Conservation (phyloP, 108 stramenopile species). For the Fragilariopsis cylindrus region DNA sequence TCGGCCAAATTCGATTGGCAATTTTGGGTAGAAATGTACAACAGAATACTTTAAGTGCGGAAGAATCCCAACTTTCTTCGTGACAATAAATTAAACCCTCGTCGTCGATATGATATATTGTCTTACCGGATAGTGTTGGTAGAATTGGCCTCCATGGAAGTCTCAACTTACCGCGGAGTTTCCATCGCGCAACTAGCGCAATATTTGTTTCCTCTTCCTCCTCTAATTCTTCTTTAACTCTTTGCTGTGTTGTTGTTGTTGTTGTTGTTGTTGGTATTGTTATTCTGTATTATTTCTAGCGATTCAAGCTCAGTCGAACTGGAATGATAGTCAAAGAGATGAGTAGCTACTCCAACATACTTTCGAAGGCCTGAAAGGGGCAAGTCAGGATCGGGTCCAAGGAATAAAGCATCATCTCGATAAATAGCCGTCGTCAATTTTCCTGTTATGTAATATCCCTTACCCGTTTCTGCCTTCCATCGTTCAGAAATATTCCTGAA, state of each 20-base stretch:
- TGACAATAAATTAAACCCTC: conserved; percentile 62
- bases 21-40: conserved; percentile 50
- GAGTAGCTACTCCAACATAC: conserved; percentile 53
- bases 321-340: conserved; percentile 47
- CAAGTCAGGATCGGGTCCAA: conserved; percentile 72
- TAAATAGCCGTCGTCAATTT: conserved; percentile 48
- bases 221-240: not conserved
- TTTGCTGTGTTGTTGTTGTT: not conserved
- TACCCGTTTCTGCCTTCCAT: conserved; percentile 30
- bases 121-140: conserved; percentile 62
- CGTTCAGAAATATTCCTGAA: conserved; percentile 14
- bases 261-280: not conserved
- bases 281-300: conserved; percentile 25
- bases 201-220: not conserved
- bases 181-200: conserved; percentile 55
- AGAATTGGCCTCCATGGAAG: conserved; percentile 78
- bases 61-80: conserved; percentile 76
- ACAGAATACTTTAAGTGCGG: conserved; percentile 62
- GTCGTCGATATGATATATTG: conserved; percentile 66
- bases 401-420: conserved; percentile 63
- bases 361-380: conserved; percentile 68
- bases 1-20: conserved; percentile 32
- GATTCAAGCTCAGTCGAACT: conserved; percentile 36
- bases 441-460: conserved; percentile 75
- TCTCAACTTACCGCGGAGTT: conserved; percentile 46